Evolutionary conservation across 1,284 basidiomycete species (phyloP).

Genomic region (Cryptococcus amylolentus): DNA sequence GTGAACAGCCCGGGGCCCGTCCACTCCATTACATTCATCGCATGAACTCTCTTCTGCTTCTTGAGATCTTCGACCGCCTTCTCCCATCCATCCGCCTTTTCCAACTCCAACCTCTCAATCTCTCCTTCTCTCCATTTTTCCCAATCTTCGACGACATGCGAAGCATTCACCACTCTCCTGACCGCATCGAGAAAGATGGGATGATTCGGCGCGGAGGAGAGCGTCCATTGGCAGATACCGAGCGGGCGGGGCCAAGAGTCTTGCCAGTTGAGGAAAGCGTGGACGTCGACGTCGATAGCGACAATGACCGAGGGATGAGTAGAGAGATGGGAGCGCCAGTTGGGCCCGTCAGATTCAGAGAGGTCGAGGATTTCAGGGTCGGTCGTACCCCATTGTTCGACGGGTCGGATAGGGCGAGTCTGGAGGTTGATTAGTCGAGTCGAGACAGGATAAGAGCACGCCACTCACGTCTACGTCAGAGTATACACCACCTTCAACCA

Average conservation of each 20-base stretch:
- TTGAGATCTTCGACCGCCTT: slow-evolving; percentile 13
- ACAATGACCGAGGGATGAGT: slow-evolving; percentile 43
- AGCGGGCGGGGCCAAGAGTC: slow-evolving; percentile 40
- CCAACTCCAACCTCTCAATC: slow-evolving; percentile 10
- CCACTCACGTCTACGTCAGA: slow-evolving; percentile 45
- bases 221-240: slow-evolving; percentile 50
- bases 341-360: slow-evolving; percentile 26
- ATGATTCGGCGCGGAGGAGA: slow-evolving; percentile 44
- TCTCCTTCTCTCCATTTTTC: slow-evolving; percentile 18
- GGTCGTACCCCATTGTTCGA: slow-evolving; percentile 40
- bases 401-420: slow-evolving; percentile 35
- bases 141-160: slow-evolving; percentile 31
- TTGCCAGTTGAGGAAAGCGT: slow-evolving; percentile 27
- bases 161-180: slow-evolving; percentile 42
- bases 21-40: slow-evolving; percentile 47
- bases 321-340: slow-evolving; percentile 20
- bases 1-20: slow-evolving; percentile 46
- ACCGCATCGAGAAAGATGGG: slow-evolving; percentile 48
- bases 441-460: neutral
- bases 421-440: slow-evolving; percentile 1
- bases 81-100: slow-evolving; percentile 11
- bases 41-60: slow-evolving; percentile 17
- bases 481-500: slow-evolving; percentile 51
- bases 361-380: slow-evolving; percentile 31
- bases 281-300: slow-evolving; percentile 50